These are phyloP conservation scores for Ganoderma resinaceum DNA, from an alignment of 1,284 basidiomycete genomes.

Conservation along the genomic window DNA sequence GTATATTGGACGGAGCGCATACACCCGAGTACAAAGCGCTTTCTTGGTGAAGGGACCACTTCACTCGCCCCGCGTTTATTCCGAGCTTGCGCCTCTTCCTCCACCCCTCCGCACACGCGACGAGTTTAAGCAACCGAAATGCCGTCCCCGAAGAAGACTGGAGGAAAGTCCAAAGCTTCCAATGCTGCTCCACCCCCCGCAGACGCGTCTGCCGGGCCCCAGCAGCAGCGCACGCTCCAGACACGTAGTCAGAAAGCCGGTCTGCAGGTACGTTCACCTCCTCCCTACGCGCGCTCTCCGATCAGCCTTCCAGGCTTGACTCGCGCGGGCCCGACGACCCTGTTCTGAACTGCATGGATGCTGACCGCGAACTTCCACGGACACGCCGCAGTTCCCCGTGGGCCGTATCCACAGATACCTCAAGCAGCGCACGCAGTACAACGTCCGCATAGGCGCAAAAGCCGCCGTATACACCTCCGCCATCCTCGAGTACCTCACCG, in stretches of 20 bases:
- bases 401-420: constrained; percentile 96
- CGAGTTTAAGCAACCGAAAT: constrained; percentile 2
- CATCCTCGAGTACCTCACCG: constrained; percentile 90
- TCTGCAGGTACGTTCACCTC: constrained; percentile 63
- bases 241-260: constrained; percentile 87
- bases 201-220: constrained; percentile 45
- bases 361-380: not conserved
- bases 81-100: not conserved
- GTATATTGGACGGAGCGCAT: not conserved
- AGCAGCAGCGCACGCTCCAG: constrained; percentile 48
- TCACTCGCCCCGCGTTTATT: not conserved
- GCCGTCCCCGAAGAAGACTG: constrained; percentile 31
- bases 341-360: not conserved
- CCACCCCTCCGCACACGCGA: not conserved
- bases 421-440: constrained; percentile 92
- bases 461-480: constrained; percentile 93
- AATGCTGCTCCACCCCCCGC: constrained; percentile 48
- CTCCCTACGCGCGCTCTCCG: constrained; percentile 14
- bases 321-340: not conserved
- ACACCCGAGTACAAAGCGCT: not conserved
- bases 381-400: constrained; percentile 76
- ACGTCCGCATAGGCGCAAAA: constrained; percentile 92
- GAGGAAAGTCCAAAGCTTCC: constrained; percentile 28
- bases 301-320: not conserved
- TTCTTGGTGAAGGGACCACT: not conserved